Evolutionary conservation across 805 yeast species (phyloP), one percentile per base, ranked within the genome.

Genomic region (Grigorovia transvaalensis): DNA sequence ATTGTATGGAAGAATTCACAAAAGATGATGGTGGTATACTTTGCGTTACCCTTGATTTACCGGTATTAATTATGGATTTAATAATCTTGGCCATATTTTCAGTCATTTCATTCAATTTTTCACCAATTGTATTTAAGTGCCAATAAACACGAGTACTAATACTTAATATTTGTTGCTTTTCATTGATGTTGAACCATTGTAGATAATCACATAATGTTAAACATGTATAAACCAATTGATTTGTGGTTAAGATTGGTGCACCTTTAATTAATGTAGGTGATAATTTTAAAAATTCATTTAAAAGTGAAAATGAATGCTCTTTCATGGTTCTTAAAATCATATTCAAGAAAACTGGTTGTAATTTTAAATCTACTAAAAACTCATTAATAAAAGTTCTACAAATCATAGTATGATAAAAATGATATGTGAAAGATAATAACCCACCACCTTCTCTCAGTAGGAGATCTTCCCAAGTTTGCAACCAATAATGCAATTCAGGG

Each of bases 1-100:
- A 33, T 8, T 33, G 38, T 33, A 33, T 33, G 38, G 38, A 33
- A 33, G 4, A 5, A 33, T 33, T 33, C 38, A 33, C 38, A 17
- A 35, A 7, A 2, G n/a, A 35, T 9, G 48, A 38, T 44, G 58
- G 51, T 8, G 56, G 52, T 17, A 57, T 55, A 19, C 54, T 45
- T 50, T 57, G 27, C 9, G 29, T 49, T 6, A 57, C 58, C 44
- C 60, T 54, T 42, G 60, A 62, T 51, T 65, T 69, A 9, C 77
- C 74, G 2, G 70, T 64, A 49, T 76, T 80, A 29, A 79, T 77
- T 29, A 80, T 63, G 29, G 75, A 71, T 56, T 74, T 74, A 47
- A 80, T 74, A 47, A 80, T 76, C 50, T 73, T 73, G 2, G 83
- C 82, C 42, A 80, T 80, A 5, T 81, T 78, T 52, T 77, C 81